phyloP scores from a whole-genome alignment of 371 early-diverging fungal genomes.

The Actinomortierella ambigua region DNA sequence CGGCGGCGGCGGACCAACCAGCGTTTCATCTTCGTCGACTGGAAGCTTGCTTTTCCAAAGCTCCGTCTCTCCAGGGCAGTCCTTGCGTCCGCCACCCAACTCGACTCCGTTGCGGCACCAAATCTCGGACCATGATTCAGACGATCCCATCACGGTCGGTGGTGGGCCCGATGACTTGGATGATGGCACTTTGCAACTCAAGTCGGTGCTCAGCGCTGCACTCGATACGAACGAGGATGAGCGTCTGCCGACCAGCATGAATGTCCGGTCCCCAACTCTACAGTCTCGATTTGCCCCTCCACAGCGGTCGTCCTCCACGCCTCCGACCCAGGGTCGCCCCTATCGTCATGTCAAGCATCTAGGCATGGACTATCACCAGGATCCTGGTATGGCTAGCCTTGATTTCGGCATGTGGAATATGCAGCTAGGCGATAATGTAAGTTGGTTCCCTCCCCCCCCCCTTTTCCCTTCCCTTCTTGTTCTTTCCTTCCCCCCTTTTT shows the following conservation, averaged over 20 bases:
- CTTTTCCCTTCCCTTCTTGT: not conserved
- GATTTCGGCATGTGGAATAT: conserved; percentile 43
- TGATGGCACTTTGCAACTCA: conserved; percentile 41
- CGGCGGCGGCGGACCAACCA: conserved; percentile 50
- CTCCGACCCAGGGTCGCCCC: conserved; percentile 55
- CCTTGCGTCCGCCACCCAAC: conserved; percentile 28
- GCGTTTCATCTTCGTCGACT: conserved; percentile 32
- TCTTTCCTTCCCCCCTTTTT: not conserved
- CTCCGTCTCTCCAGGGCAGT: conserved; percentile 16
- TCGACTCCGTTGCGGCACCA: conserved; percentile 37
- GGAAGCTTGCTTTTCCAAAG: conserved; percentile 19
- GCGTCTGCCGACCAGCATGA: conserved; percentile 24
- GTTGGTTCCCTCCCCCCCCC: conserved; percentile 5
- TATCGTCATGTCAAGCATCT: conserved; percentile 44
- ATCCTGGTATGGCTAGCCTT: conserved; percentile 26
- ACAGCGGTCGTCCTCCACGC: conserved; percentile 63
- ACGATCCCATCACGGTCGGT: conserved; percentile 20
- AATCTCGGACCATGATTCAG: conserved; percentile 39
- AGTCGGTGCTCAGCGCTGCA: conserved; percentile 60
- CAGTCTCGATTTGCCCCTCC: conserved; percentile 54
- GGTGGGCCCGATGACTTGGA: conserved; percentile 26
- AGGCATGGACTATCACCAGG: conserved; percentile 27
- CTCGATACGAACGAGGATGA: conserved; percentile 54
- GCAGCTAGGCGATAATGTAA: conserved; percentile 41
- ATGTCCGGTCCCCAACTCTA: conserved; percentile 38